A percentile compares a stretch with the other conserved stretches of the same genome.
Evolutionary conservation across 805 yeast species (phyloP).

Genomic region (Metschnikowia sp.): DNA sequence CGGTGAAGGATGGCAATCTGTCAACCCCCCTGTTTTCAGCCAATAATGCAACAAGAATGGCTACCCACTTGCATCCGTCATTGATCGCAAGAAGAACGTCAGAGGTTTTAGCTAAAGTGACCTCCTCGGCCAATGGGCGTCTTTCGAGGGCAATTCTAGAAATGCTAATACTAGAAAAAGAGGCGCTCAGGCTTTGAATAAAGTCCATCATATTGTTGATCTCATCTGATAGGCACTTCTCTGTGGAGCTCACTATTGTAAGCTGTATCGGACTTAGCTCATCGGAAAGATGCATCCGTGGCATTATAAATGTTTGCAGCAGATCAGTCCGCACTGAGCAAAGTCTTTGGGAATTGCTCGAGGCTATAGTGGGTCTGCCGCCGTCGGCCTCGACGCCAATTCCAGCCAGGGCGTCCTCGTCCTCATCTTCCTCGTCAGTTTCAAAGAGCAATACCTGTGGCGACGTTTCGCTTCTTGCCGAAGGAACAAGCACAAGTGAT

Average conservation of each 20-base stretch:
- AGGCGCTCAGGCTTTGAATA: slow-evolving; percentile 8
- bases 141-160: slow-evolving; percentile 6
- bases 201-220: slow-evolving; percentile 19
- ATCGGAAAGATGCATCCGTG: slow-evolving; percentile 28
- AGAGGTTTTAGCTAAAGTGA: slow-evolving; percentile 21
- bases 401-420: slow-evolving; percentile 13
- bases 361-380: slow-evolving; percentile 4
- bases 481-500: slow-evolving; percentile 22
- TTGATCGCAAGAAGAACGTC: slow-evolving; percentile 34
- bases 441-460: slow-evolving; percentile 38
- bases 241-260: slow-evolving; percentile 22
- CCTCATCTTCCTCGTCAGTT: slow-evolving; percentile 38
- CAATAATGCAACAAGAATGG: slow-evolving; percentile 21
- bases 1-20: slow-evolving; percentile 27
- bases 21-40: slow-evolving; percentile 12
- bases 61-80: slow-evolving; percentile 34
- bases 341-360: slow-evolving; percentile 2
- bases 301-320: slow-evolving; percentile 36
- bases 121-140: slow-evolving; percentile 13
- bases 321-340: slow-evolving; percentile 9
- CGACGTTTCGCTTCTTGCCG: slow-evolving; percentile 13
- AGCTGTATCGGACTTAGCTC: slow-evolving; percentile 17
- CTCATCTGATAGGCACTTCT: slow-evolving; percentile 16
- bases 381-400: background rate
- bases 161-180: slow-evolving; percentile 3